Evolutionary conservation across 208 protist species (phyloP).

Genomic region (Willaertia magna): DNA sequence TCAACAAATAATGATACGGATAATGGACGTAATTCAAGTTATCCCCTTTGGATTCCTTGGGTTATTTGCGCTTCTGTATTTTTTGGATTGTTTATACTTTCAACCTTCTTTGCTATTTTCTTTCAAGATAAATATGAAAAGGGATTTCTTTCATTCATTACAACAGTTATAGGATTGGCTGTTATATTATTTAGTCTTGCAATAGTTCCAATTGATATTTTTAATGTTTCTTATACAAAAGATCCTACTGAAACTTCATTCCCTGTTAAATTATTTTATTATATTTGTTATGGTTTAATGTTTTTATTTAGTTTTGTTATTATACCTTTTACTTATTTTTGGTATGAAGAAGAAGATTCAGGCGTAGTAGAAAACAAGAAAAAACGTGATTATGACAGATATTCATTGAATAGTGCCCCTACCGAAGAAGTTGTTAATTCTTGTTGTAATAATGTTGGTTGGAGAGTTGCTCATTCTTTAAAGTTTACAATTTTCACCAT

Average conservation of each 20-base stretch:
- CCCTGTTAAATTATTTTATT: neutral
- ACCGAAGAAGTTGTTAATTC: neutral
- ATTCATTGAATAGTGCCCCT: neutral
- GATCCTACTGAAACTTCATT: neutral
- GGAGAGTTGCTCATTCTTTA: neutral
- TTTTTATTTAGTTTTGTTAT: constrained; percentile 1
- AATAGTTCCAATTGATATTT: constrained; percentile 13
- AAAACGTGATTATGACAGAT: no score
- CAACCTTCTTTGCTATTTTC: neutral
- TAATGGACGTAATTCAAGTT: no score
- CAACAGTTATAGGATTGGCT: neutral
- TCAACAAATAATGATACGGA: no score
- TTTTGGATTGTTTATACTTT: neutral
- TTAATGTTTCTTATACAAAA: neutral
- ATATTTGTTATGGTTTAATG: neutral
- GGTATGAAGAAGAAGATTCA: constrained; percentile 4
- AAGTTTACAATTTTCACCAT: constrained; percentile 5
- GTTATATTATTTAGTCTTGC: neutral
- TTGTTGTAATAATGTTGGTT: neutral
- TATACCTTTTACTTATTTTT: constrained; percentile 16
- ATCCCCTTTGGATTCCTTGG: neutral
- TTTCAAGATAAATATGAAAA: neutral
- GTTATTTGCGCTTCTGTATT: neutral
- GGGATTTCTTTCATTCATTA: neutral
- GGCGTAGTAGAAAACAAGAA: no score